Conservation (phyloP, 192 early-diverging fungal species). For the Polychytrium aggregatum region DNA sequence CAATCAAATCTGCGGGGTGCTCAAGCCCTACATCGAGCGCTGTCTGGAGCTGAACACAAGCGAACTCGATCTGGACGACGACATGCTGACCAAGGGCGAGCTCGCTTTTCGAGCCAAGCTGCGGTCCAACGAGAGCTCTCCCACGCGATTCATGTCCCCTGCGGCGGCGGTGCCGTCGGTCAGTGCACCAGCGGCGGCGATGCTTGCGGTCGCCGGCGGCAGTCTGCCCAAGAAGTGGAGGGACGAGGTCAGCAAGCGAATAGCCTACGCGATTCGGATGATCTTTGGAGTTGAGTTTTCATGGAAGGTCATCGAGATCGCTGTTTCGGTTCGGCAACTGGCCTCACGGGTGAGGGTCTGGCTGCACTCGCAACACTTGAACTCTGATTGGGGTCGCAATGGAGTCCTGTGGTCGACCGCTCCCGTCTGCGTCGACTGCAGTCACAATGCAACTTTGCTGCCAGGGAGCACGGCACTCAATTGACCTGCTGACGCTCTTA, state of each 20-base stretch:
- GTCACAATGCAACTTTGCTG: too few relatives aligned
- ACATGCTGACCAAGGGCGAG: conserved; percentile 14
- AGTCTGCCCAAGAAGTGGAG: conserved; percentile 13
- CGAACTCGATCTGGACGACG: conserved; percentile 5
- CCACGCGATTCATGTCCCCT: too few relatives aligned
- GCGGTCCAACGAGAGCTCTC: too few relatives aligned
- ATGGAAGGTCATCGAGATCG: conserved; percentile 52
- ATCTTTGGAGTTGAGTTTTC: conserved; percentile 86
- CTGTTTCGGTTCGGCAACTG: conserved; percentile 35
- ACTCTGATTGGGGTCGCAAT: too few relatives aligned
- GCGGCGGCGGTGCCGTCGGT: too few relatives aligned
- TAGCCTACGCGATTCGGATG: conserved; percentile 71
- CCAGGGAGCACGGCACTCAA: too few relatives aligned
- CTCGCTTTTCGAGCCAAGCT: neutral
- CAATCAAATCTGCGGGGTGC: neutral
- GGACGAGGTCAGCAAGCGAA: conserved; percentile 33
- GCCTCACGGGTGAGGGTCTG: conserved; percentile 31
- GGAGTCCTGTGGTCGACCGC: too few relatives aligned
- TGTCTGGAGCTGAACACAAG: conserved; percentile 20
- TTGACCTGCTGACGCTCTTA: too few relatives aligned
- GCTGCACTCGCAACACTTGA: too few relatives aligned
- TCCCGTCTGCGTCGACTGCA: too few relatives aligned
- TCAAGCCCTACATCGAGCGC: conserved; percentile 7
- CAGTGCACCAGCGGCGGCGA: too few relatives aligned
- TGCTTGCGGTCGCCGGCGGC: neutral